Percentiles rank a stretch among this genome's conserved stretches.
phyloP scores from a whole-genome alignment of 225 moss, liverwort and hornwort genomes.

The Marchantia paleacea region DNA sequence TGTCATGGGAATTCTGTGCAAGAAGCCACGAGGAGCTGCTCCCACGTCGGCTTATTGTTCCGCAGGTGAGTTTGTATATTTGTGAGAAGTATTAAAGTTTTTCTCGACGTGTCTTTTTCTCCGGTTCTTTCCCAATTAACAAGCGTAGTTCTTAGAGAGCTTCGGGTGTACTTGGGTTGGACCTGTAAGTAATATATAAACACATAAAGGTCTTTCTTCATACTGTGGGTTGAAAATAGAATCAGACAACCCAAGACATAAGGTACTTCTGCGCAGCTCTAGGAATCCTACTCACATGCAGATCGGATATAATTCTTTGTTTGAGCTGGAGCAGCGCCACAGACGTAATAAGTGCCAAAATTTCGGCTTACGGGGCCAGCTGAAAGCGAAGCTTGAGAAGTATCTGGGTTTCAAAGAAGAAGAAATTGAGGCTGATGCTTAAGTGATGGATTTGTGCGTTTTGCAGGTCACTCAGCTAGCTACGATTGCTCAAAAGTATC shows the following conservation, averaged over 20 bases:
- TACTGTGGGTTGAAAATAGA: no score
- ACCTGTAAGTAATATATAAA: not conserved
- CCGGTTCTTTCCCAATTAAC: no score
- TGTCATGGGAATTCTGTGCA: conserved; percentile 98
- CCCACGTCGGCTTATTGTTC: conserved; percentile 84
- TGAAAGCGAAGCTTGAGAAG: not conserved
- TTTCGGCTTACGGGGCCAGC: no score
- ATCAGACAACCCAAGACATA: no score
- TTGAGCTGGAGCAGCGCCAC: no score
- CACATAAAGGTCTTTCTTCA: no score
- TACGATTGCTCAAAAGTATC: conserved; percentile 90
- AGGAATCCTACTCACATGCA: not conserved
- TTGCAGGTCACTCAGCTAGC: conserved; percentile 81
- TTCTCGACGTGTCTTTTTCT: not conserved
- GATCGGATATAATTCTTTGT: no score
- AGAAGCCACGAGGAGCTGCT: conserved; percentile 95
- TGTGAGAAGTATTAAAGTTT: no score
- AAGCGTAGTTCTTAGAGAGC: not conserved
- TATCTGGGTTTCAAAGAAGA: not conserved
- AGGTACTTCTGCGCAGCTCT: not conserved
- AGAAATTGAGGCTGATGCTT: not conserved
- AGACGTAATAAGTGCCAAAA: no score
- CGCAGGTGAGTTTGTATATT: conserved; percentile 47
- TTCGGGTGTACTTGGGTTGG: not conserved
- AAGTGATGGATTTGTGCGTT: not conserved